phyloP scores from a whole-genome alignment of 2,329 filamentous ascomycete genomes.

The Didymella glomerata region DNA sequence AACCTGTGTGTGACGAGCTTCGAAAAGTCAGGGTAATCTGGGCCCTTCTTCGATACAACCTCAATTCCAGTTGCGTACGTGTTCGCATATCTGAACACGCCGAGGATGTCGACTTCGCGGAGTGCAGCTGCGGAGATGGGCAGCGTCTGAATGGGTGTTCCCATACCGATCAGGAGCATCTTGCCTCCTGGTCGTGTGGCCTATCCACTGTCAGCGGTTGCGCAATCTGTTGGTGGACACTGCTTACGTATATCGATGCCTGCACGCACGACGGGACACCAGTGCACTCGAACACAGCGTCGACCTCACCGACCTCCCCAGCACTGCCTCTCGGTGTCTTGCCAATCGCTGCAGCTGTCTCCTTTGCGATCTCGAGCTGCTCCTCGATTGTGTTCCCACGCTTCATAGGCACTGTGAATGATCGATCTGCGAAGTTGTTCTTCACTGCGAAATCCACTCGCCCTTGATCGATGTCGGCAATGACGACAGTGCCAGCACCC shows the following conservation, averaged over 20 bases:
- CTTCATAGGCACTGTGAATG: constrained; percentile 58
- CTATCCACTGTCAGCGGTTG: constrained; percentile 36
- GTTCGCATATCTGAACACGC: constrained; percentile 80
- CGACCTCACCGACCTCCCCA: constrained; percentile 63
- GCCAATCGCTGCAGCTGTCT: constrained; percentile 56
- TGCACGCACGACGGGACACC: constrained; percentile 79
- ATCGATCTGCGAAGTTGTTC: constrained; percentile 58
- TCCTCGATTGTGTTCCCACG: constrained; percentile 63
- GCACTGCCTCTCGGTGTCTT: constrained; percentile 47
- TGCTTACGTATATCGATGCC: constrained; percentile 71
- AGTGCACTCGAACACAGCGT: constrained; percentile 78
- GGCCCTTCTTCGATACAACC: constrained; percentile 59
- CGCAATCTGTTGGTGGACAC: neutral
- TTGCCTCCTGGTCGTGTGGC: constrained; percentile 73
- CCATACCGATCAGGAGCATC: constrained; percentile 81
- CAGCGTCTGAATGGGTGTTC: constrained; percentile 76
- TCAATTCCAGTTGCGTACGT: constrained; percentile 76
- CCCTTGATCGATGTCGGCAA: constrained; percentile 68
- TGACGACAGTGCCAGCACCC: constrained; percentile 63
- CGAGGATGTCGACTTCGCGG: constrained; percentile 79
- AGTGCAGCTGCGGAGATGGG: constrained; percentile 76
- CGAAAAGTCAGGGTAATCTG: constrained; percentile 68
- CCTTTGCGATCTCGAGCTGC: constrained; percentile 60
- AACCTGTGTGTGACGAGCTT: constrained; percentile 78
- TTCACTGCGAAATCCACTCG: constrained; percentile 64